These are phyloP conservation scores for Colletotrichum sp. DNA, from an alignment of 2,329 filamentous ascomycete genomes.

Conservation along the genomic window DNA sequence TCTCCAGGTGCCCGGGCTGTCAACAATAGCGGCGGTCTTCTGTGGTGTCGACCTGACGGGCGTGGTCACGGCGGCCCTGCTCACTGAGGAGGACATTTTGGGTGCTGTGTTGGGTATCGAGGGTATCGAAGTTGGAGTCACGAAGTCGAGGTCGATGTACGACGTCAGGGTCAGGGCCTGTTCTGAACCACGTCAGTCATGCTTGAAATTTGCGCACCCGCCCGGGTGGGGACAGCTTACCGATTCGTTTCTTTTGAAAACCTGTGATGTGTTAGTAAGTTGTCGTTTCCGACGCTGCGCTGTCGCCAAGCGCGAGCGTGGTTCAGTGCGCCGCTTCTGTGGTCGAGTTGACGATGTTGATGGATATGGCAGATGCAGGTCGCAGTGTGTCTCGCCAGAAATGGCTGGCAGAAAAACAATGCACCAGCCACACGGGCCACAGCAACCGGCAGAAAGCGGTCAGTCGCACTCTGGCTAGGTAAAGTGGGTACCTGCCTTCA, in stretches of 20 bases:
- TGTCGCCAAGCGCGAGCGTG: constrained; percentile 17
- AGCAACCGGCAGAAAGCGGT: constrained; percentile 20
- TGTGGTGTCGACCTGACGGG: constrained; percentile 47
- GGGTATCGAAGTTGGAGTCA: background rate
- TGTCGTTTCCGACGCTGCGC: constrained; percentile 16
- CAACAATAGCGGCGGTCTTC: constrained; percentile 36
- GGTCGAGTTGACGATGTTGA: constrained; percentile 15
- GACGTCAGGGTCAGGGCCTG: constrained; percentile 16
- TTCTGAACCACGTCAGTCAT: background rate
- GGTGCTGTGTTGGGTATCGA: background rate
- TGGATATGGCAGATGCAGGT: background rate
- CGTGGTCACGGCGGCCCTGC: constrained; percentile 28
- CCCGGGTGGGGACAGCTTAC: background rate
- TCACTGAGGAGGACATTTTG: constrained; percentile 34
- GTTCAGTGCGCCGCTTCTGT: constrained; percentile 16
- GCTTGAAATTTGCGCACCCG: background rate
- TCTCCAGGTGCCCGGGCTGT: constrained; percentile 82
- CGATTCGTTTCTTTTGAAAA: background rate
- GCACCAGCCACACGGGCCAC: constrained; percentile 15
- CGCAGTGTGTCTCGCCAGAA: background rate
- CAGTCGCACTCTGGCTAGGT: background rate
- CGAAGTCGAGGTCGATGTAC: background rate
- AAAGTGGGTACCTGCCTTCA: background rate
- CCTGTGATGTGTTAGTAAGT: constrained; percentile 28
- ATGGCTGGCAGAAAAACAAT: constrained; percentile 20